Conservation (phyloP, 2,329 filamentous ascomycete species). For the Exophiala sp. region DNA sequence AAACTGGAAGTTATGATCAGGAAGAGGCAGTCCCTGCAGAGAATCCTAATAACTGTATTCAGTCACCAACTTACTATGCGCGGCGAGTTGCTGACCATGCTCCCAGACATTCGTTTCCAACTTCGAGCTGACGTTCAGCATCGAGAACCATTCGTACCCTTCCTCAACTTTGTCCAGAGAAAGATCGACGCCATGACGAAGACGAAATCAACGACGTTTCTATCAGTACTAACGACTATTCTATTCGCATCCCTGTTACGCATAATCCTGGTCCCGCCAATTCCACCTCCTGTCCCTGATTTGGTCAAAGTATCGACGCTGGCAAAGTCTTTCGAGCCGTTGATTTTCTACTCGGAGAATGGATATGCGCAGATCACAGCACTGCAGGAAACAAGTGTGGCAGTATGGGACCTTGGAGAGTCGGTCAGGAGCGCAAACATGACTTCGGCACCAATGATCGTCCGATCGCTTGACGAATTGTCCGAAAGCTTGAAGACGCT, state of each 20-base stretch:
- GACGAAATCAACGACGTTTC: conserved; percentile 65
- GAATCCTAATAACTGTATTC: conserved; percentile 52
- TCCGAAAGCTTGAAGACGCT: conserved; percentile 82
- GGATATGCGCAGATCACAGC: conserved; percentile 82
- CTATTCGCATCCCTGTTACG: conserved; percentile 64
- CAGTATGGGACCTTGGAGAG: conserved; percentile 92
- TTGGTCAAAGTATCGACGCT: conserved; percentile 86
- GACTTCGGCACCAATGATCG: conserved; percentile 82
- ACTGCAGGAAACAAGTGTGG: conserved; percentile 84
- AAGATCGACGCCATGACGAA: conserved; percentile 61
- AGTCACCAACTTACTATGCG: conserved; percentile 18
- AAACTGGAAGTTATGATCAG: conserved; percentile 18
- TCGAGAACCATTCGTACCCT: conserved; percentile 75
- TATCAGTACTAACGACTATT: conserved; percentile 60
- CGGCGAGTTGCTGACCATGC: neutral
- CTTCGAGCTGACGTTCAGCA: conserved; percentile 85
- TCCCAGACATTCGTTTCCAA: conserved; percentile 78
- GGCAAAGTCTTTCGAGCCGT: conserved; percentile 85
- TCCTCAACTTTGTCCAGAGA: conserved; percentile 60
- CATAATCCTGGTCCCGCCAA: conserved; percentile 65
- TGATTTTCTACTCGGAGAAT: conserved; percentile 92
- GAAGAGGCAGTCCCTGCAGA: conserved; percentile 10
- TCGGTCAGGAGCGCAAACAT: conserved; percentile 85
- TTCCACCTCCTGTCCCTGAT: conserved; percentile 68
- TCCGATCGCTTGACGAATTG: conserved; percentile 77